Evolutionary conservation across 2,329 filamentous ascomycete species (phyloP), one percentile per base, ranked within the genome.

Genomic region (Talaromyces pinophilus): DNA sequence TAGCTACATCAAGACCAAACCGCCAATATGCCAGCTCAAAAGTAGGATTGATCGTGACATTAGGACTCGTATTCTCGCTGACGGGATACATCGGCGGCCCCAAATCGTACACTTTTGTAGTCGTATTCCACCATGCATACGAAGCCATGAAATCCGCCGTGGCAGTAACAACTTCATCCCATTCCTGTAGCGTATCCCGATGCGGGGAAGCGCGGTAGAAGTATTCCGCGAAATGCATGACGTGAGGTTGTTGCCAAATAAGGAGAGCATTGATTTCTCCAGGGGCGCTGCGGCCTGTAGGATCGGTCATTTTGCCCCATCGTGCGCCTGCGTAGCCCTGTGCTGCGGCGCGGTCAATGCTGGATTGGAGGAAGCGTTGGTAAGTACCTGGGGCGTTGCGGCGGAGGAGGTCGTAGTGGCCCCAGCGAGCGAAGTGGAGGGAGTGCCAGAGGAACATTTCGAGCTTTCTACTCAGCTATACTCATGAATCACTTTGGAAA

Each of bases 221-320:
- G 48, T 52, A 52, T 17, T 52, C 48, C 5, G 48, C 48, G 25
- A 52, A 52, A 30, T 52, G 48, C 48, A 52, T 52, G 11, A 52
- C 48, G 15, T 52, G 48, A 8, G 48, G 48, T 17, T 52, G 48
- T 2, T 88, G 86, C 86, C 86, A 88, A 65, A 88, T 84, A 2
- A 89, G 76, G 1, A 88, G 76, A 10, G 82, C 83, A 72, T 88
- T 88, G 72, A 88, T 88, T 68, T 86, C 83, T 1, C 87, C 86
- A 0, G 86, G 86, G 1, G 85, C 84, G 57, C 82, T 84, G 11
- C 83, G 78, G 30, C 85, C 84, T 0, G 80, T 82, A 0, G 85
- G 83, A 71, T 87, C 85, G 10, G 81, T 85, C 85, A 87, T 87
- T 71, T 88, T 85, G 2, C 82, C 82, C 74, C 82, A 80, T 35